Base-by-base conservation (phyloP, 495 filamentous ascomycete species). In the Thermochaetoides thermophila region DNA sequence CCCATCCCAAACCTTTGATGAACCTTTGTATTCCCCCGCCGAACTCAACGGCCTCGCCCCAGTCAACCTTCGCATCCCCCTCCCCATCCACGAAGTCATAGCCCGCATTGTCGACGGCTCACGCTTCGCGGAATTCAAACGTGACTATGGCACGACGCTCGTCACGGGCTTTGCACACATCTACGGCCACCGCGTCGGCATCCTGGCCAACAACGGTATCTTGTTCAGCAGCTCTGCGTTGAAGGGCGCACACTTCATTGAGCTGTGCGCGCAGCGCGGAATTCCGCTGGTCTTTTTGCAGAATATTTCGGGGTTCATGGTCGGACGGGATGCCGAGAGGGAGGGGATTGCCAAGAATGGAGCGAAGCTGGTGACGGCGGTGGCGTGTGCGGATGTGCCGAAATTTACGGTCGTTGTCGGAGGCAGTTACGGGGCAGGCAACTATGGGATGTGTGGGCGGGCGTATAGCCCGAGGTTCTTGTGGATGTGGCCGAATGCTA, bases 271-370 rank as follows among this genome's bases (percentile, higher is more conserved):
- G 5, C 82, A 96, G 55, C 78, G 91, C 31, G 69, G 76, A 16
- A 82, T 96, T 30, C 87, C 89, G 11, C 63, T 97, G 0, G 61
- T 97, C 19, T 97, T 97, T 56, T 58, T 97, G 23, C 89, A 97
- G 51, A 97, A 97, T 50, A 97, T 97, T 52, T 78, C 71, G 5
- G 89, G 89, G 17, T 97, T 97, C 65, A 97, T 97, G 89, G 89
- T 97, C 9, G 89, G 89, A 17, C 69, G 68, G 6, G 84, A 92
- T 46, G 89, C 87, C 3, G 89, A 97, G 55, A 76, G 76, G 26
- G 89, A 84, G 32, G 89, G 89, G 5, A 96, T 97, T 44, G 89
- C 89, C 18, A 96, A 96, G 68, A 92, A 97, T 49, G 89, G 89
- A 26, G 89, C 89, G 0, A 96, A 97, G 62, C 68, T 97, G 12